Evolutionary conservation across 176 grass and related monocot species (phyloP).

Genomic region (Avena eriantha): DNA sequence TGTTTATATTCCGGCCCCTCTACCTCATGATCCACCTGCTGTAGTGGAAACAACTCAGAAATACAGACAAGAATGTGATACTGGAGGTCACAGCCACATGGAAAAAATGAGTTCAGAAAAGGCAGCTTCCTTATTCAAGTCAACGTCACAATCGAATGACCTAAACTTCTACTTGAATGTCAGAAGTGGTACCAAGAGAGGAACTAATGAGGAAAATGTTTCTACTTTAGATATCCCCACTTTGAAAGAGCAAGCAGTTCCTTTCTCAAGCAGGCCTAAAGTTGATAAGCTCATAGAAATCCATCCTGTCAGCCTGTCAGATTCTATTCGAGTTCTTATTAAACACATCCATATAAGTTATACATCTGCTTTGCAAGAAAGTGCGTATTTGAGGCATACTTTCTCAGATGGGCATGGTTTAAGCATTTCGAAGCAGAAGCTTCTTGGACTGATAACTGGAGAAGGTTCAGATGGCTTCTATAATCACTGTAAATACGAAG

Average conservation of each 20-base stretch:
- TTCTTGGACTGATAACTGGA: conserved; percentile 61
- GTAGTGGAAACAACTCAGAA: conserved; percentile 44
- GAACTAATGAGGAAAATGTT: conserved; percentile 29
- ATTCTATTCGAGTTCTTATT: conserved; percentile 56
- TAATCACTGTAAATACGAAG: conserved; percentile 44
- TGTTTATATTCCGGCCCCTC: conserved; percentile 36
- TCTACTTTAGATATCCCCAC: conserved; percentile 31
- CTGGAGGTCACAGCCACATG: conserved; percentile 39
- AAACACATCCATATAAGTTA: conserved; percentile 53
- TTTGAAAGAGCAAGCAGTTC: conserved; percentile 53
- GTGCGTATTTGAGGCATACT: conserved; percentile 46
- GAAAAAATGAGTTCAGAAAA: conserved; percentile 50
- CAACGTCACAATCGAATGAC: conserved; percentile 55
- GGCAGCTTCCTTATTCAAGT: conserved; percentile 55
- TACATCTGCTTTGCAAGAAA: conserved; percentile 59
- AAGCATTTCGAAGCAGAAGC: conserved; percentile 68
- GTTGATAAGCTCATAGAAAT: conserved; percentile 53
- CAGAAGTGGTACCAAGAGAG: conserved; percentile 52
- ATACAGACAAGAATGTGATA: conserved; percentile 39
- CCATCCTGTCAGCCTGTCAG: conserved; percentile 64
- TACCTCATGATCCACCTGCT: conserved; percentile 43
- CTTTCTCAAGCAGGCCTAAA: conserved; percentile 35
- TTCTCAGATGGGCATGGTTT: conserved; percentile 48
- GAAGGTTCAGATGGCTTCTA: conserved; percentile 43
- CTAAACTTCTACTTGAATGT: conserved; percentile 80